Conservation (phyloP, 805 yeast species). For the Starmerella floris region DNA sequence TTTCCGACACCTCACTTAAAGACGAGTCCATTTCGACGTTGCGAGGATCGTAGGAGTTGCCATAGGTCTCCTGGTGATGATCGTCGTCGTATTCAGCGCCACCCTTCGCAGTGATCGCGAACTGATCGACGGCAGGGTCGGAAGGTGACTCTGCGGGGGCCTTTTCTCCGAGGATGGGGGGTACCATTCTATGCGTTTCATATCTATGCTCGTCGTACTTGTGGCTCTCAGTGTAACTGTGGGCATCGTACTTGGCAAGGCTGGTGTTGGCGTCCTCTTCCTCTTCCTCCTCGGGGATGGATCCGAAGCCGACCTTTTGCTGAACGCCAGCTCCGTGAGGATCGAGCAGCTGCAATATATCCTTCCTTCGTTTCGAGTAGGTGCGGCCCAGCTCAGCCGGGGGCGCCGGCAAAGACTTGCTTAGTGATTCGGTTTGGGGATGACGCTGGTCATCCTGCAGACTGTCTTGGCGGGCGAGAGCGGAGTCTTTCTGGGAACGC, state of each 20-base stretch:
- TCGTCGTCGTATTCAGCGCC: neutral
- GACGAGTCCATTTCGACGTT: slow-evolving; percentile 3
- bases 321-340: slow-evolving; percentile 13
- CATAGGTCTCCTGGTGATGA: neutral
- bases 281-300: slow-evolving; percentile 15
- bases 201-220: too few species aligned
- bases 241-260: too few species aligned
- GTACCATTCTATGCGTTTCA: too few species aligned
- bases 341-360: slow-evolving; percentile 17
- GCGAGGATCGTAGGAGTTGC: too few species aligned
- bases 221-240: too few species aligned
- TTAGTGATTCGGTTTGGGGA: slow-evolving; percentile 19
- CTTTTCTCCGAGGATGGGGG: too few species aligned
- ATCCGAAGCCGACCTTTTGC: slow-evolving; percentile 1
- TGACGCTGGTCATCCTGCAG: slow-evolving; percentile 25
- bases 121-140: too few species aligned
- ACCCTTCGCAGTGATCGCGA: too few species aligned
- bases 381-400: slow-evolving; percentile 18
- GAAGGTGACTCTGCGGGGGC: too few species aligned
- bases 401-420: slow-evolving; percentile 9
- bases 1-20: slow-evolving; percentile 1
- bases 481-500: slow-evolving; percentile 7
- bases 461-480: slow-evolving; percentile 25
- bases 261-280: too few species aligned
- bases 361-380: slow-evolving; percentile 19